Evolutionary conservation across 257 asterid genomes (phyloP), one percentile per base, ranked within the genome.

Genomic region (Mentha longifolia): DNA sequence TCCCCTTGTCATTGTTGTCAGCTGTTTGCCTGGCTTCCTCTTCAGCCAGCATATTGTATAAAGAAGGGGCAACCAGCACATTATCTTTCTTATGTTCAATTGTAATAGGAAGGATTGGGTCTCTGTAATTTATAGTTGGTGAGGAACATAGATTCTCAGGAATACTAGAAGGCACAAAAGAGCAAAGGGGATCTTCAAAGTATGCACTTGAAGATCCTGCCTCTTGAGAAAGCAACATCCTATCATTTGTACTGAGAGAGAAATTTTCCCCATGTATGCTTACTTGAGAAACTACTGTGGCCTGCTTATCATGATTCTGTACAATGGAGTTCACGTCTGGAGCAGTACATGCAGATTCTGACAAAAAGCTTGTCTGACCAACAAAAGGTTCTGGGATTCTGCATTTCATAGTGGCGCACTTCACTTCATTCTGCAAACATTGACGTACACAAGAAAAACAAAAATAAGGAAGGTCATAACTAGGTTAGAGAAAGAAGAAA

Each of bases 131-230:
- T 67, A 66, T 7, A 67, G 80, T 67, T 80, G 80, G 79, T 58
- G 78, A 74, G 20, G 82, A 74, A 76, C 78, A 74, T 56, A 68
- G 45, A 71, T 84, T 68, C 72, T 90, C 88, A 55, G 89, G 75
- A 80, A 91, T 76, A 77, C 96, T 91, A 77, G 96, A 87, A 33
- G 97, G 94, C 66, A 91, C 97, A 78, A 84, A 76, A 70, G 97
- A 91, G 82, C 97, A 87, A 72, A 88, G 90, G 55, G 89, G 91
- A 71, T 88, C 96, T 70, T 55, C 46, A 58, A 80, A 72, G 61
- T 90, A 81, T 61, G 75, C 67, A 82, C 80, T 70, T 55, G 89
- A 87, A 79, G 85, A 79, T 74, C 74, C 66, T 47, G 67, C 61
- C 74, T 88, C 92, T 76, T 91, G 88, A 77, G 96, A 85, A 74